A percentile compares a stretch with the other conserved stretches of the same genome.
Conservation (phyloP, 108 stramenopile genomes). For the Epipyxis sp. region DNA sequence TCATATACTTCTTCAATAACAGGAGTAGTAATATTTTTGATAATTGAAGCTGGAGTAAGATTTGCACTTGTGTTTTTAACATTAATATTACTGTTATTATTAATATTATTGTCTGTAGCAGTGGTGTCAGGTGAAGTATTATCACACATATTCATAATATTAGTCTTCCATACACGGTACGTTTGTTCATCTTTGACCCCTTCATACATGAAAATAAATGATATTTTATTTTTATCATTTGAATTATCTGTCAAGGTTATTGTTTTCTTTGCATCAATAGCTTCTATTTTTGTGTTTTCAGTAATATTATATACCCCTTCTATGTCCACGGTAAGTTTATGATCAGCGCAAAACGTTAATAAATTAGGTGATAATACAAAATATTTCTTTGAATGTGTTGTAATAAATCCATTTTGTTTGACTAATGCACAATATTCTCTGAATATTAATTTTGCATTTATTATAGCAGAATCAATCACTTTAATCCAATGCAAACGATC, state of each 20-base stretch:
- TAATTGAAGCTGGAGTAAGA: no score
- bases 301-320: background rate
- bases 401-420: background rate
- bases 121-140: no score
- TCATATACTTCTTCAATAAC: no score
- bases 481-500: conserved; percentile 6
- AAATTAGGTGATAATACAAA: background rate
- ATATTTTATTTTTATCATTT: no score
- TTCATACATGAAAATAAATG: no score
- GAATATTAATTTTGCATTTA: background rate
- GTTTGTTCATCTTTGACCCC: no score
- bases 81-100: no score
- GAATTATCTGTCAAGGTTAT: background rate
- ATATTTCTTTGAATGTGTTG: background rate
- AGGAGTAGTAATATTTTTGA: no score
- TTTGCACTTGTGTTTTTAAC: no score
- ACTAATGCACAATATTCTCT: background rate
- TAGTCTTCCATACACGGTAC: no score
- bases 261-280: background rate
- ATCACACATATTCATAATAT: no score
- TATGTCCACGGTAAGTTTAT: background rate
- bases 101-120: no score
- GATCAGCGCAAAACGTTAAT: background rate
- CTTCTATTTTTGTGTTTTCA: background rate
- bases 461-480: background rate